Conservation (phyloP, 192 early-diverging fungal species). For the Mortierella claussenii region DNA sequence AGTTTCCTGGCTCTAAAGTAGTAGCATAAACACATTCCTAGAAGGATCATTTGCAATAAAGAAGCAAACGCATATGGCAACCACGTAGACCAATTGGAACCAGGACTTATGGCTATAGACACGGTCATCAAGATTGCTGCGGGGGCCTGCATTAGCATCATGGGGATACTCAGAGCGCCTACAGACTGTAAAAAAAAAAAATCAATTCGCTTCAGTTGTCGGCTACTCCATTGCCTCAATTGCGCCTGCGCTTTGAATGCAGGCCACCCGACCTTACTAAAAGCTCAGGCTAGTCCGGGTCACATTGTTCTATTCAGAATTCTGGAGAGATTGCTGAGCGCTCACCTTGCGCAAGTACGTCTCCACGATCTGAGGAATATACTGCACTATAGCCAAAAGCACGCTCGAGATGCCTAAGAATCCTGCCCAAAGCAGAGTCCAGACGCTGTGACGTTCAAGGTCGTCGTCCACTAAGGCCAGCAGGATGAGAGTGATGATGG, state of each 20-base stretch:
- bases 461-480: slow-evolving; percentile 57
- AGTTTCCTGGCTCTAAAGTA: slow-evolving; percentile 64
- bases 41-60: slow-evolving; percentile 79
- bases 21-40: slow-evolving; percentile 77
- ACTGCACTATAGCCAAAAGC: slow-evolving; percentile 82
- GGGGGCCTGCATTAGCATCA: slow-evolving; percentile 90
- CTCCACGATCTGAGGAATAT: slow-evolving; percentile 89
- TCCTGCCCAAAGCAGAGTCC: slow-evolving; percentile 66
- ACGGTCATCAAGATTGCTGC: slow-evolving; percentile 77
- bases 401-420: slow-evolving; percentile 74
- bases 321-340: not conserved
- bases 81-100: slow-evolving; percentile 93
- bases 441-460: slow-evolving; percentile 15
- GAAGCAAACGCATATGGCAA: slow-evolving; percentile 83
- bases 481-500: slow-evolving; percentile 61
- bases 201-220: too few species aligned
- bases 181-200: too few species aligned
- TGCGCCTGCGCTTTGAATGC: too few species aligned
- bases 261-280: too few species aligned
- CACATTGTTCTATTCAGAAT: too few species aligned
- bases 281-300: too few species aligned
- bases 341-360: slow-evolving; percentile 77
- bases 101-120: slow-evolving; percentile 78
- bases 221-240: too few species aligned
- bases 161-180: slow-evolving; percentile 89